Percentiles rank a stretch among this genome's conserved stretches.
Conservation (phyloP, 129 eudicot species). For the Flaveria trinervia region DNA sequence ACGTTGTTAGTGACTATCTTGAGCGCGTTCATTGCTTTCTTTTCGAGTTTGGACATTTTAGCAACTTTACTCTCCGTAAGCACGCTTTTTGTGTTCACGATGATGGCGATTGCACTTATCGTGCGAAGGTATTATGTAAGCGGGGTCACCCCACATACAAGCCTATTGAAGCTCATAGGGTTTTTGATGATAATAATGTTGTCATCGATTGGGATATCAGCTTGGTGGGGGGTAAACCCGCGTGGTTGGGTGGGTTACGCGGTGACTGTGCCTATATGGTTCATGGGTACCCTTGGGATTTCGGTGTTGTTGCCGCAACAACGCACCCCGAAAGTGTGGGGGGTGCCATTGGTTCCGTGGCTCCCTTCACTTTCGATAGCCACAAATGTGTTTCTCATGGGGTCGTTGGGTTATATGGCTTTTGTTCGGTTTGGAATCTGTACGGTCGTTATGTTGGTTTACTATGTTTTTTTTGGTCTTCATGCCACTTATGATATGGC, state of each 20-base stretch:
- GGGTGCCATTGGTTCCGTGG: slow-evolving; percentile 83
- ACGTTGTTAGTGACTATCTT: slow-evolving; percentile 47
- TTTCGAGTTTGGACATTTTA: slow-evolving; percentile 58
- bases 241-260: slow-evolving; percentile 56
- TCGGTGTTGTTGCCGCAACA: slow-evolving; percentile 51
- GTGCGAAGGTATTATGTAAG: slow-evolving; percentile 57
- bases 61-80: slow-evolving; percentile 54
- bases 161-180: slow-evolving; percentile 43
- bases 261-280: slow-evolving; percentile 53
- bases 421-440: slow-evolving; percentile 63
- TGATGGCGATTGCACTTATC: slow-evolving; percentile 66
- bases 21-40: slow-evolving; percentile 50
- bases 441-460: slow-evolving; percentile 52
- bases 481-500: slow-evolving; percentile 82
- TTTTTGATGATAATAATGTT: slow-evolving; percentile 47
- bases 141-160: slow-evolving; percentile 49
- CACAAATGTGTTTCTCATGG: slow-evolving; percentile 69
- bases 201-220: slow-evolving; percentile 62
- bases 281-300: slow-evolving; percentile 52
- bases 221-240: slow-evolving; percentile 55
- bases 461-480: slow-evolving; percentile 59
- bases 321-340: slow-evolving; percentile 64
- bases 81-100: slow-evolving; percentile 63
- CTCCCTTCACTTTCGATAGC: slow-evolving; percentile 68
- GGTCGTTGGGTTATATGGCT: slow-evolving; percentile 55